Percentiles rank a stretch among this genome's conserved stretches.
Conservation (phyloP, 306 rosid genomes). For the Medicago arabica region DNA sequence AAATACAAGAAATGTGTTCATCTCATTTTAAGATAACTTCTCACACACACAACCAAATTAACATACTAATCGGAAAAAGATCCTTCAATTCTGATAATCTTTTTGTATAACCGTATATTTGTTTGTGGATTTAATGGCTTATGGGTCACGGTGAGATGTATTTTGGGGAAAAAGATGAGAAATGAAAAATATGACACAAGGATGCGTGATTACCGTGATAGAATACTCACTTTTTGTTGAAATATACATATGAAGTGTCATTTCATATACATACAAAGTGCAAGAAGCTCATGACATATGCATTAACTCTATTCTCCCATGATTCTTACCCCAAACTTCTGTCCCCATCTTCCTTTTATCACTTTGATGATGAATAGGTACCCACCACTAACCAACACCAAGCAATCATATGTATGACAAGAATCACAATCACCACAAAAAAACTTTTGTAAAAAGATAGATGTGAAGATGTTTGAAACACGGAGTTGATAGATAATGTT, state of each 20-base stretch:
- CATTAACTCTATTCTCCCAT: constrained; percentile 19
- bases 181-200: constrained; percentile 8
- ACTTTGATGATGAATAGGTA: not conserved
- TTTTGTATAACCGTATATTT: not conserved
- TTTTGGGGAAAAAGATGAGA: not conserved
- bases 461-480: too few relatives aligned
- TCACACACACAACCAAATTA: too few relatives aligned
- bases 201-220: not conserved
- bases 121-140: not conserved
- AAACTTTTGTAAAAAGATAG: too few relatives aligned
- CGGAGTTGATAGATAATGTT: too few relatives aligned
- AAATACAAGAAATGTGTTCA: too few relatives aligned
- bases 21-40: too few relatives aligned
- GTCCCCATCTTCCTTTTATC: constrained; percentile 7
- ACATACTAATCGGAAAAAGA: not conserved
- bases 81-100: too few relatives aligned
- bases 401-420: constrained; percentile 9
- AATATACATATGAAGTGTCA: constrained; percentile 3
- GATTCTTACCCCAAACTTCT: constrained; percentile 3
- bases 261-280: not conserved
- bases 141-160: not conserved
- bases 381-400: not conserved
- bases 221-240: not conserved
- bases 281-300: constrained; percentile 18
- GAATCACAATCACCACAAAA: not conserved